Evolutionary conservation across 78 protist genomes (phyloP), one percentile per base, ranked within the genome.

Genomic region (Monosiga brevicollis): DNA sequence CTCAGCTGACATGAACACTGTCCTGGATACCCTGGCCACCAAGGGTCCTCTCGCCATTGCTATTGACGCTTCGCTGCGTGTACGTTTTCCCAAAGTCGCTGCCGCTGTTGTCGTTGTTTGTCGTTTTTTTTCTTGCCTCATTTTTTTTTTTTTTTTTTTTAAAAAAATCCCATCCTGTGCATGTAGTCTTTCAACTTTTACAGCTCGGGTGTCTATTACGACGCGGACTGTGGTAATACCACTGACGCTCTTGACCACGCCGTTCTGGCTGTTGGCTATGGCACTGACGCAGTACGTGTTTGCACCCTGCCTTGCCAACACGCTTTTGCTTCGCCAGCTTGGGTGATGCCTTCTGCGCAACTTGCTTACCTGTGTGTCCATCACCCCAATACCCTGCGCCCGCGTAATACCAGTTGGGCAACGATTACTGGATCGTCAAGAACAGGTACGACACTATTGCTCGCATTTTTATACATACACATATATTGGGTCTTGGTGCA

Each of bases 41-140:
- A 34, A 79, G 54, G 91, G 91, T 72, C 88, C 88, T 70, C 75
- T 88, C 72, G 87, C 91, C 42, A 80, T 88, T n/a, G 87, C 86
- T 75, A 87, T 87, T 39, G 91, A 88, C 83, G 88, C 91, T 38
- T 25, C 74, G 36, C 74, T 49, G 29, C 15, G 62, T 49, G 62
- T 49, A 49, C 15, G 62, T 49, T 20, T 49, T 49, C 62, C 29
- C 62, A 49, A 49, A 15, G 62, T n/a, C n/a, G n/a, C n/a, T n/a
- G n/a, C n/a, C n/a, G n/a, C n/a, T n/a, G n/a, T n/a, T n/a, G n/a
- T n/a, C n/a, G n/a, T n/a, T n/a, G n/a, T n/a, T n/a, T n/a, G n/a
- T n/a, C n/a, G n/a, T n/a, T n/a, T n/a, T n/a, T n/a, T n/a, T n/a
- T n/a, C n/a, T n/a, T n/a, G n/a, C n/a, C n/a, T n/a, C n/a, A n/a